Base-by-base conservation (phyloP, 1,139 yeast species). In the Saccharomyces hybrid region DNA sequence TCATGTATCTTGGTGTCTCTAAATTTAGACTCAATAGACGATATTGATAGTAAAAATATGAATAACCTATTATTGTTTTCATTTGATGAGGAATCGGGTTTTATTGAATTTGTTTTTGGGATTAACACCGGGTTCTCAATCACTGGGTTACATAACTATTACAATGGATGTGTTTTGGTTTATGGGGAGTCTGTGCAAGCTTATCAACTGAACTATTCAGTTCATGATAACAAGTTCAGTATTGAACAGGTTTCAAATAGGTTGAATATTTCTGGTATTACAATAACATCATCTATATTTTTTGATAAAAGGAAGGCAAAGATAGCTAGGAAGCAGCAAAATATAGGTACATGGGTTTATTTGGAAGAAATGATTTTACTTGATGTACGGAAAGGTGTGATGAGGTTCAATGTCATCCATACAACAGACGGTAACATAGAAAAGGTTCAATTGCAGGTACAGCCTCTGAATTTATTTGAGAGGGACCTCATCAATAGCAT, bases 1-100 rank as follows among this genome's bases (percentile, higher is more conserved):
- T 38, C 56, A 50, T 65, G 69, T 53, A 60, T 66, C 48, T 16
- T 64, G 2, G 64, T 64, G 5, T 57, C 69, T 8, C 56, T 66
- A 31, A 59, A 60, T 52, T 64, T 56, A 50, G 66, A 65, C 47
- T 56, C 56, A 13, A 58, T 64, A 5, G 70, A 67, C 48, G 62
- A 61, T 4, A n/a, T 14, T 20, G 48, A 13, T n/a, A 11, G n/a
- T n/a, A 31, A 11, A 7, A 66, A 64, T 3, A 32, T 53, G 13
- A 57, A 61, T 11, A 65, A 66, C 49, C 34, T 66, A 11, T 49
- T 66, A 25, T 51, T 66, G 20, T 64, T 63, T 53, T 55, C 65
- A 4, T 42, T 67, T 5, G 70, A 67, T 57, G 68, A 66, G 23
- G 57, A 56, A 11, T 58, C 52, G 6, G 68, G 64, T 9, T 50